Evolutionary conservation across 768 basidiomycete species (phyloP).

Genomic region (Crucibulum laeve): DNA sequence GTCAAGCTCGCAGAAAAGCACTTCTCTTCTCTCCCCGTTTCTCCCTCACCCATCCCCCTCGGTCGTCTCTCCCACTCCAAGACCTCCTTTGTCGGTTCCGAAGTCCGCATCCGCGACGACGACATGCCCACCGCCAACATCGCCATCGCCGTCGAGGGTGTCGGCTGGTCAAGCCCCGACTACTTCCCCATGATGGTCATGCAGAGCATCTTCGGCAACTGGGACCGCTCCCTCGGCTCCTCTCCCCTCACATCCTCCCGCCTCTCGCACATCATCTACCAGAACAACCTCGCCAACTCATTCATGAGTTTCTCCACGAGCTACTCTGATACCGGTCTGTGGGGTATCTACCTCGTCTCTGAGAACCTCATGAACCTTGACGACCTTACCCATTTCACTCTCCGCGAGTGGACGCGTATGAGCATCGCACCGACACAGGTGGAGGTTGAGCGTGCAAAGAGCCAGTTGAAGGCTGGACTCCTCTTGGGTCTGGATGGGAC

Average conservation of each 20-base stretch:
- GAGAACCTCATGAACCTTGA: slow-evolving; percentile 95
- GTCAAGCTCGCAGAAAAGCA: slow-evolving; percentile 94
- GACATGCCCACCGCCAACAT: slow-evolving; percentile 85
- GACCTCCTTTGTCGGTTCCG: slow-evolving; percentile 86
- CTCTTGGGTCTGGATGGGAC: slow-evolving; percentile 92
- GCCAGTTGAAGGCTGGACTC: slow-evolving; percentile 93
- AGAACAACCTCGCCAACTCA: slow-evolving; percentile 95
- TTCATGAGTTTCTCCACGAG: slow-evolving; percentile 99
- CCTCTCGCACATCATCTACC: slow-evolving; percentile 86
- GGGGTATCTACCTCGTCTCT: slow-evolving; percentile 96
- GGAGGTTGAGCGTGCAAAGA: slow-evolving; percentile 97
- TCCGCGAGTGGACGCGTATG: slow-evolving; percentile 96
- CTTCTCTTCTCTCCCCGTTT: slow-evolving; percentile 86
- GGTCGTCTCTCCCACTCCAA: slow-evolving; percentile 74
- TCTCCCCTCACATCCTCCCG: slow-evolving; percentile 86
- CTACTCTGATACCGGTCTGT: slow-evolving; percentile 97
- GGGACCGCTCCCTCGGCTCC: slow-evolving; percentile 95
- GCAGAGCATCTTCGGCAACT: slow-evolving; percentile 98
- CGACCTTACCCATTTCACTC: slow-evolving; percentile 89
- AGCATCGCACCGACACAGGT: slow-evolving; percentile 75
- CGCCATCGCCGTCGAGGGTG: slow-evolving; percentile 96
- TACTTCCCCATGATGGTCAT: slow-evolving; percentile 99
- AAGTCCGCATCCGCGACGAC: slow-evolving; percentile 95
- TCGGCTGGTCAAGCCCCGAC: slow-evolving; percentile 96
- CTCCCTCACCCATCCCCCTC: slow-evolving; percentile 82